Percentiles rank a stretch among this genome's conserved stretches.
phyloP scores from a whole-genome alignment of 2,329 filamentous ascomycete species.

The Fusarium stilboides region DNA sequence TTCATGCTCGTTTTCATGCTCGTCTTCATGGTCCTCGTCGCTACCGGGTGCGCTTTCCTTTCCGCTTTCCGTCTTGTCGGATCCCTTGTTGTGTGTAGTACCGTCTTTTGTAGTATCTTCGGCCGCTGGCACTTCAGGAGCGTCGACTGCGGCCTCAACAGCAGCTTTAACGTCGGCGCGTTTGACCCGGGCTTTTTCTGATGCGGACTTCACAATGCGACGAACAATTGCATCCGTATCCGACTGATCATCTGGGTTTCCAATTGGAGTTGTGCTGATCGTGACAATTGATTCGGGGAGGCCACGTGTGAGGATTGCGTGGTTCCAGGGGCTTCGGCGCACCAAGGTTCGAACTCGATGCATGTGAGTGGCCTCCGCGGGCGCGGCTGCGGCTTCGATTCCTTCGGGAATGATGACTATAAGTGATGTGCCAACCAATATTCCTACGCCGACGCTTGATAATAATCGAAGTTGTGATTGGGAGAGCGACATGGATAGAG shows the following conservation, averaged over 20 bases:
- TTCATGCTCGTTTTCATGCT: conserved; percentile 53
- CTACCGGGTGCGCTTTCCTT: conserved; percentile 53
- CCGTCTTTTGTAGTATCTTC: conserved; percentile 25
- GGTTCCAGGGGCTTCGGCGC: conserved; percentile 53
- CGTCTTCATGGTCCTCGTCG: conserved; percentile 48
- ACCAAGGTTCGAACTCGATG: conserved; percentile 55
- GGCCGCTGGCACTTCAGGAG: conserved; percentile 32
- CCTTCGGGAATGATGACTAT: conserved; percentile 99
- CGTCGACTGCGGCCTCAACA: conserved; percentile 30
- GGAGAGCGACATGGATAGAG: conserved; percentile 89
- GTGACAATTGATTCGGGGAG: conserved; percentile 46
- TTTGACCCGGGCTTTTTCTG: conserved; percentile 19
- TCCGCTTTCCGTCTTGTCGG: conserved; percentile 28
- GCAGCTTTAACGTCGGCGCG: conserved; percentile 36
- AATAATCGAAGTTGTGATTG: conserved; percentile 89
- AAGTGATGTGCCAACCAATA: conserved; percentile 93
- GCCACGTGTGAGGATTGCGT: conserved; percentile 47
- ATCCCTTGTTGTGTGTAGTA: conserved; percentile 15
- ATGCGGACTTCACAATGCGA: conserved; percentile 26
- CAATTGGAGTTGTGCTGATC: conserved; percentile 29
- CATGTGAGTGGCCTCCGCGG: conserved; percentile 58
- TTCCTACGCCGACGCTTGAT: conserved; percentile 92
- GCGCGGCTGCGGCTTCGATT: conserved; percentile 86
- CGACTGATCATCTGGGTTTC: conserved; percentile 13
- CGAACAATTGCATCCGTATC: conserved; percentile 38